Conservation (phyloP, 495 filamentous ascomycete species). For the Lentithecium fluviatile region DNA sequence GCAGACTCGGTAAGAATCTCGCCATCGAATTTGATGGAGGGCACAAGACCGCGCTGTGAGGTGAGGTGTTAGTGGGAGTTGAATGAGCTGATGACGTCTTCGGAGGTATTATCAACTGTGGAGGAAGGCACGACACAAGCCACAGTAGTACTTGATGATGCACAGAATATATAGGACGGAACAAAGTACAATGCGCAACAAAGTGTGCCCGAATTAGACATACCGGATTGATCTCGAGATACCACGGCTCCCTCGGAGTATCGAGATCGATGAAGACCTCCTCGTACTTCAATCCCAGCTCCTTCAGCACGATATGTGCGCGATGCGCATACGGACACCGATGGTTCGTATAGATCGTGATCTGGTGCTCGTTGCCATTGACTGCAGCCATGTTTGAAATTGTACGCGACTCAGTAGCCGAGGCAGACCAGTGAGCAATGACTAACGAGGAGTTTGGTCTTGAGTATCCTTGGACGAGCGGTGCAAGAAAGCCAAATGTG, state of each 20-base stretch:
- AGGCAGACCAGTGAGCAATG: conserved; percentile 4
- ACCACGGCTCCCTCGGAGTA: conserved; percentile 75
- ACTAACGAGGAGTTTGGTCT: background rate
- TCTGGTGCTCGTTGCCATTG: conserved; percentile 40
- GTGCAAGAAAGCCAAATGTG: background rate
- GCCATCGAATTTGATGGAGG: conserved; percentile 60
- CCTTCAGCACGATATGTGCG: conserved; percentile 72
- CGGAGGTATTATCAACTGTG: background rate
- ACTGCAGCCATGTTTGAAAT: conserved; percentile 5
- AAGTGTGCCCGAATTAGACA: conserved; percentile 12
- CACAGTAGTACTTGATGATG: too few species aligned
- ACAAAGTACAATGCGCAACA: too few species aligned
- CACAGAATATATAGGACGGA: too few species aligned
- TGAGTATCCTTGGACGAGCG: too few species aligned
- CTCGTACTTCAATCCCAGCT: conserved; percentile 70
- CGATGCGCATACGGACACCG: conserved; percentile 80
- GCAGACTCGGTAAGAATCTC: conserved; percentile 70
- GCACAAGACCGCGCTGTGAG: conserved; percentile 69
- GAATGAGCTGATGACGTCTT: background rate
- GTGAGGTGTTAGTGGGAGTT: conserved; percentile 1
- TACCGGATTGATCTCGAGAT: conserved; percentile 79
- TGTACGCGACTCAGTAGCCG: background rate
- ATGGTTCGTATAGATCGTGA: conserved; percentile 72
- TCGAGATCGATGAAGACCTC: conserved; percentile 77
- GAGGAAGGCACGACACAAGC: background rate